Evolutionary conservation across 2,329 filamentous ascomycete species (phyloP), one percentile per base, ranked within the genome.

Genomic region (Fusarium nisikadoi): DNA sequence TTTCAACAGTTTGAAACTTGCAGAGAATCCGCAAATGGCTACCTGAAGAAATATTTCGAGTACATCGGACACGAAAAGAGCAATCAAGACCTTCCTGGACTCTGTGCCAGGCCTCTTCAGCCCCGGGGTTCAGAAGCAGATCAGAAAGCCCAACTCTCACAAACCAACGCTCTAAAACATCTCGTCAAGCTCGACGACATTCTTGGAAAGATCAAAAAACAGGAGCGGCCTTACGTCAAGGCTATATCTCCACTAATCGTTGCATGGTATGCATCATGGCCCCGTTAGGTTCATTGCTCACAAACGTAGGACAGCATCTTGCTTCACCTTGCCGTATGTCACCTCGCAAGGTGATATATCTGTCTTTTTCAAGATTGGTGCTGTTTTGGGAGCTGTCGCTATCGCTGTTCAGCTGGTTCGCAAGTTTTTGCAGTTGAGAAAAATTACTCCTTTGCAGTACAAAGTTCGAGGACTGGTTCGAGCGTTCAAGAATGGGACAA

Each of bases 401-500:
- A 4, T 42, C 2, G 23, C 5, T 0, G 5, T 5, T 4, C 46
- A 23, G 1, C 7, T 67, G 2, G 1, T 39, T 27, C 53, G n/a
- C 2, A 47, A 38, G 6, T 38, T 25, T 20, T 1, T 47, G 5
- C 46, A 47, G 3, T 0, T 4, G 35, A 42, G n/a, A 17, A 45
- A 47, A 5, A 20, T 47, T 8, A 33, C n/a, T 1, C 54, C 64
- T 3, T 0, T 52, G 5, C 36, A 39, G 39, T 46, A 67, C 41
- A 67, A 67, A 3, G 46, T 67, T 6, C 35, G 46, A 36, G 54
- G 64, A 6, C 8, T 67, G 14, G 20, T 53, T n/a, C 46, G 62
- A 0, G 62, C 62, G 16, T 67, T 62, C 31, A 67, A 67, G 29
- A 67, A 67, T 38, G 62, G 62, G 9, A 67, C 64, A 13, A 67